Evolutionary conservation across 257 asterid genomes (phyloP).

Genomic region (Solanum ahanhuiri): DNA sequence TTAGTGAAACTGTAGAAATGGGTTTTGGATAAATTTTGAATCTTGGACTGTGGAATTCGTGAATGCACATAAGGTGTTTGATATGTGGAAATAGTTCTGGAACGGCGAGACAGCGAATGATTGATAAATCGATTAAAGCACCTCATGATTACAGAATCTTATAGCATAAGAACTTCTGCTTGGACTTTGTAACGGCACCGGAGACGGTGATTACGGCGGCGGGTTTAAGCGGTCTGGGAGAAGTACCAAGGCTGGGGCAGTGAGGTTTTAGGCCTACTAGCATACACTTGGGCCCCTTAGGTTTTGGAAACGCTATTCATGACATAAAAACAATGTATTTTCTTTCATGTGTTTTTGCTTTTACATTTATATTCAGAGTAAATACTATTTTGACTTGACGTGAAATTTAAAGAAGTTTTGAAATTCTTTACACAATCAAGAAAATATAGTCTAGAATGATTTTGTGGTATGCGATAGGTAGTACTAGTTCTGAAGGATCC

Average conservation of each 20-base stretch:
- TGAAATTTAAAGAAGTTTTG: no score
- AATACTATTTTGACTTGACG: background rate
- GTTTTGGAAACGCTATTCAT: background rate
- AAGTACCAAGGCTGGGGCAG: background rate
- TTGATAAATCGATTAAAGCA: background rate
- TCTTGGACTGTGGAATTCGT: background rate
- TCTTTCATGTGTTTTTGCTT: background rate
- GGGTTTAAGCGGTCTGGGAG: background rate
- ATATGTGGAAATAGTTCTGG: conserved; percentile 10
- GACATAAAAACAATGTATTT: background rate
- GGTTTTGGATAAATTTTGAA: background rate
- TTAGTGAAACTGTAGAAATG: background rate
- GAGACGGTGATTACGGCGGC: background rate
- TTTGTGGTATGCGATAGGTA: background rate
- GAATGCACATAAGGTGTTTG: background rate
- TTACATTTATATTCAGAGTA: background rate
- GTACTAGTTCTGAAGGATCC: background rate
- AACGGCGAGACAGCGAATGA: conserved; percentile 17
- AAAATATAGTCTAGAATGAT: background rate
- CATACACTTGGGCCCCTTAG: background rate
- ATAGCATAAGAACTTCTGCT: background rate
- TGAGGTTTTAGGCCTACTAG: background rate
- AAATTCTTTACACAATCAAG: no score
- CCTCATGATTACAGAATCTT: background rate
- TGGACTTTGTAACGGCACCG: background rate